Evolutionary conservation across 441 rosid genomes (phyloP).

Genomic region (Flueggea neowawraea): DNA sequence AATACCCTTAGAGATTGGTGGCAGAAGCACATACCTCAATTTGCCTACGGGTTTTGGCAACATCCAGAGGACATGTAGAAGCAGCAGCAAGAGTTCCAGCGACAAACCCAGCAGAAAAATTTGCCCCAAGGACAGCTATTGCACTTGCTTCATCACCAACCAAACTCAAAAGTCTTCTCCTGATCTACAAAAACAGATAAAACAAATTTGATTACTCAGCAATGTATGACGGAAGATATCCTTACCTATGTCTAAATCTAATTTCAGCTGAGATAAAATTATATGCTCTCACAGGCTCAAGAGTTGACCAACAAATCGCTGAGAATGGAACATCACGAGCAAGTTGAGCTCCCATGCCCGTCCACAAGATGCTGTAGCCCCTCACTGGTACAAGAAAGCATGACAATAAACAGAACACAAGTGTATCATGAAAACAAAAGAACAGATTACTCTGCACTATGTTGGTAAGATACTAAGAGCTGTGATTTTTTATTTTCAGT

Average conservation of each 20-base stretch:
- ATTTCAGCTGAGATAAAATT: neutral
- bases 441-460: too few relatives aligned
- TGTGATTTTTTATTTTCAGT: too few relatives aligned
- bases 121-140: conserved; percentile 61
- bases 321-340: conserved; percentile 98
- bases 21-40: conserved; percentile 59
- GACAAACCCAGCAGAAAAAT: conserved; percentile 87
- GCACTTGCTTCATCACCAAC: conserved; percentile 71
- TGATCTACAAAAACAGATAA: conserved; percentile 37
- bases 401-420: neutral
- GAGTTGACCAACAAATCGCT: conserved; percentile 95
- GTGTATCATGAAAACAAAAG: neutral
- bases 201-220: conserved; percentile 4
- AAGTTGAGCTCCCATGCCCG: conserved; percentile 98
- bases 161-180: conserved; percentile 61
- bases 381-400: conserved; percentile 45
- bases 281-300: conserved; percentile 75
- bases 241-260: too few relatives aligned
- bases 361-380: conserved; percentile 75
- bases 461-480: too few relatives aligned
- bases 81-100: conserved; percentile 96
- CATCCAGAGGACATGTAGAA: conserved; percentile 95
- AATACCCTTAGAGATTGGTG: neutral
- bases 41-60: conserved; percentile 95
- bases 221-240: too few relatives aligned